These are phyloP conservation scores for Lactifluus hygrophoroides DNA, from an alignment of 768 basidiomycete species.

Conservation along the genomic window DNA sequence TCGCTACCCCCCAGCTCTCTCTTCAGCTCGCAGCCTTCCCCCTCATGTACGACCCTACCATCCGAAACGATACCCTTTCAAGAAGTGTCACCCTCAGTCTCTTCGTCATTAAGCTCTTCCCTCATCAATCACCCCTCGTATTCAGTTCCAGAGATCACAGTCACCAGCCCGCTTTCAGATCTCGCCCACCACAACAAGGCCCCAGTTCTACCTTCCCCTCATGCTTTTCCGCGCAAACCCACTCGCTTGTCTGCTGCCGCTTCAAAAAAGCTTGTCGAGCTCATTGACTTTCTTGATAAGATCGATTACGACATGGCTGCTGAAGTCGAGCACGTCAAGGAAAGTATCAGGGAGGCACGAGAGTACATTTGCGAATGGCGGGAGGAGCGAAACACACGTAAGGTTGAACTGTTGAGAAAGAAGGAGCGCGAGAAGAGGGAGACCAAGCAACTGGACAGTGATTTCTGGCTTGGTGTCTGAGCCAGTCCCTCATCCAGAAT, in stretches of 20 bases:
- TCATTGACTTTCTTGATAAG: conserved; percentile 17
- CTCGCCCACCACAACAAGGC: not conserved
- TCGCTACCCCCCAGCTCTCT: conserved; percentile 6
- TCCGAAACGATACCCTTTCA: not conserved
- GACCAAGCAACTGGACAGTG: conserved; percentile 7
- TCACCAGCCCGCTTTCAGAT: conserved; percentile 13
- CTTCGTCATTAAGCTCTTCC: conserved; percentile 3
- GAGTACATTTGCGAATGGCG: conserved; percentile 14
- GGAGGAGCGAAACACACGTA: conserved; percentile 5
- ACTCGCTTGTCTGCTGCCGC: conserved; percentile 1
- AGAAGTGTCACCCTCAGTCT: not conserved
- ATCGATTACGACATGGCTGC: conserved; percentile 16
- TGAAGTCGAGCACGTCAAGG: conserved; percentile 17
- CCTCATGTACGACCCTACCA: not conserved
- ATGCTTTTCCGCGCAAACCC: not conserved
- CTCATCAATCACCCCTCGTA: conserved; percentile 1
- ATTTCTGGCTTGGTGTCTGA: conserved; percentile 10
- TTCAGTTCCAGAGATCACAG: conserved; percentile 15
- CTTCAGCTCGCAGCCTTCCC: not conserved
- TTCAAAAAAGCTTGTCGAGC: conserved; percentile 11
- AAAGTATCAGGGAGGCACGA: conserved; percentile 16
- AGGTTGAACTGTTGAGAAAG: not conserved
- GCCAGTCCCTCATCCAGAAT: not conserved
- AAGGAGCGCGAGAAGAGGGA: conserved; percentile 10
- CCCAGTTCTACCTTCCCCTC: not conserved